A percentile compares a stretch with the other conserved stretches of the same genome.
Evolutionary conservation across 2,329 filamentous ascomycete species (phyloP).

Genomic region (Trichophyton benhamiae): DNA sequence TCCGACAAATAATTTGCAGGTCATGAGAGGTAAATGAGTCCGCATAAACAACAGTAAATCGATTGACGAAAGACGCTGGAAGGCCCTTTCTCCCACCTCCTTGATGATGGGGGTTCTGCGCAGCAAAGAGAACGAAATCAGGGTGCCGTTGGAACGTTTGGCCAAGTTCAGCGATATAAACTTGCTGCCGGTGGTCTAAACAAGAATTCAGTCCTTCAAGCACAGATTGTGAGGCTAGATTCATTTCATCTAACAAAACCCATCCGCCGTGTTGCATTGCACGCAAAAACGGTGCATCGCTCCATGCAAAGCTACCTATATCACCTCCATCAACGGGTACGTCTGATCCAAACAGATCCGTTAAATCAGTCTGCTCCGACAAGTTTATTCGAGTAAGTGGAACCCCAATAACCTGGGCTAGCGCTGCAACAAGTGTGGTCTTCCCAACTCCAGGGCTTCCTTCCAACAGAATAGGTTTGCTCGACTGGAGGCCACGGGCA

Average conservation of each 20-base stretch:
- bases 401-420: conserved; percentile 67
- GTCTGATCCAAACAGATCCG: conserved; percentile 94
- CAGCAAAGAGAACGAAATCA: conserved; percentile 87
- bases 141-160: conserved; percentile 85
- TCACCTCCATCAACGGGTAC: conserved; percentile 87
- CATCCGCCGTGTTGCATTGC: conserved; percentile 96
- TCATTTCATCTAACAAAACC: conserved; percentile 98
- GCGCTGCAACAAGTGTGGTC: conserved; percentile 77
- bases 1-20: conserved; percentile 66
- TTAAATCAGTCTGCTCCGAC: conserved; percentile 93
- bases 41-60: conserved; percentile 95
- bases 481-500: conserved; percentile 72
- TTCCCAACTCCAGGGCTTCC: conserved; percentile 98
- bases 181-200: conserved; percentile 87
- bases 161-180: conserved; percentile 89
- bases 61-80: conserved; percentile 91
- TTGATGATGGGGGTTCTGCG: conserved; percentile 95
- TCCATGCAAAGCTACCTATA: conserved; percentile 85
- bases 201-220: conserved; percentile 93
- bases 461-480: conserved; percentile 86
- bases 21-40: conserved; percentile 77
- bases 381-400: conserved; percentile 89
- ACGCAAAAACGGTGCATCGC: conserved; percentile 85
- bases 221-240: conserved; percentile 90
- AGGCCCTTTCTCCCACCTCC: conserved; percentile 90